Evolutionary conservation across 352 stramenopile species (phyloP), one percentile per base, ranked within the genome.

Genomic region (Globisporangium parvum): DNA sequence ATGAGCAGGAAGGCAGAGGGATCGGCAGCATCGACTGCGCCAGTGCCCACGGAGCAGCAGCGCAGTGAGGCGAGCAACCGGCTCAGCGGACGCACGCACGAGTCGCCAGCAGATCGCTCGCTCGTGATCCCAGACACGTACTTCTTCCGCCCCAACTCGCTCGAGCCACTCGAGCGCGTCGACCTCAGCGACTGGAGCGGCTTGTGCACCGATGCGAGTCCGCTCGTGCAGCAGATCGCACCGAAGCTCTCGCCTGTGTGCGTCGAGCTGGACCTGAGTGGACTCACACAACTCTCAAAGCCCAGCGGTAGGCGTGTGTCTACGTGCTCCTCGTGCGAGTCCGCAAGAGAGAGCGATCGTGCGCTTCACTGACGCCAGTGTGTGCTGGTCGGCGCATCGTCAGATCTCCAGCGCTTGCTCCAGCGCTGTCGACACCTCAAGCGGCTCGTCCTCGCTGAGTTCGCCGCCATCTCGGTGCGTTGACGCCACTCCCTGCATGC

Each of bases 131-230:
- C 77, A 0, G 68, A 85, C 40, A 45, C 61, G 14, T 44, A 87
- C 17, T 91, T 91, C 51, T 91, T 71, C 39, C 66, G 75, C 33
- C 35, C 62, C 6, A 85, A 91, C 28, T 88, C 77, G 5, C 75
- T 69, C 44, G 48, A 63, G 17, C 70, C 70, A 0, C 60, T 83
- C 1, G 48, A 31, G 9, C 60, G 52, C 20, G 52, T 91, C 6
- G 70, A 79, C 58, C 47, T 91, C 24, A 80, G 69, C 20, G 72
- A 77, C 47, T 91, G 77, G 77, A 68, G 62, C 1, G 47, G 59
- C 28, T 73, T 88, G 20, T 85, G 67, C 24, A 23, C 5, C 0
- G 53, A 67, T 20, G 51, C 53, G 15, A 73, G 55, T 18, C 24
- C 48, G 0, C 53, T 75, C 6, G 21, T 70, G 4, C n/a, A 37